Evolutionary conservation across 768 basidiomycete species (phyloP).

Genomic region (Lentinula boryana): DNA sequence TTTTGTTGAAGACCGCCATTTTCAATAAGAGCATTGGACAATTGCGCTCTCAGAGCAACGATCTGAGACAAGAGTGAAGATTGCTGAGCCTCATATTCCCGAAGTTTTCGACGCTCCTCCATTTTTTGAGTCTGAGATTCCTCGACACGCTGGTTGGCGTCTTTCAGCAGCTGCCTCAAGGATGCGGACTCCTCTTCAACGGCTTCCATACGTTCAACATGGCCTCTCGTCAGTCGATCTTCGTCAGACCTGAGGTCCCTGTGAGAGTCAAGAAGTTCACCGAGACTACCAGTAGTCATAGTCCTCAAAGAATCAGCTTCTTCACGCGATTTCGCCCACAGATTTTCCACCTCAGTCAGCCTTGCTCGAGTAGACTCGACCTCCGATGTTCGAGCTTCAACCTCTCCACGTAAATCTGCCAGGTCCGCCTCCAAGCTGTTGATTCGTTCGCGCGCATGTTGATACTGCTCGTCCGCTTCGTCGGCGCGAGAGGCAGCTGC

Average conservation of each 20-base stretch:
- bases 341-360: constrained; percentile 78
- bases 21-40: constrained; percentile 64
- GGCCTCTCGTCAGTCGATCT: constrained; percentile 65
- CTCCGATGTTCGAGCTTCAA: constrained; percentile 72
- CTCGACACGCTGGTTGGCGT: constrained; percentile 65
- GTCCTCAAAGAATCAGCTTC: constrained; percentile 89
- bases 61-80: constrained; percentile 67
- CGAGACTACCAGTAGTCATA: constrained; percentile 79
- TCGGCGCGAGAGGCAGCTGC: constrained; percentile 71
- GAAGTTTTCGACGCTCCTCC: constrained; percentile 61
- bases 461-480: constrained; percentile 73
- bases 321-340: constrained; percentile 88
- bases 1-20: constrained; percentile 67
- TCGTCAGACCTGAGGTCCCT: constrained; percentile 81
- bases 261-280: constrained; percentile 84
- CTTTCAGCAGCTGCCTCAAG: constrained; percentile 75
- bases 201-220: constrained; percentile 77
- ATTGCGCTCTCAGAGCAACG: constrained; percentile 64
- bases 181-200: constrained; percentile 74
- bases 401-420: constrained; percentile 71
- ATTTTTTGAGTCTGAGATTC: constrained; percentile 58
- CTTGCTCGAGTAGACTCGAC: constrained; percentile 61
- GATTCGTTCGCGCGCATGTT: constrained; percentile 65
- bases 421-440: constrained; percentile 69
- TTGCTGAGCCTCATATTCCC: constrained; percentile 61